Conservation (phyloP, 2,329 filamentous ascomycete species). For the Xylaria hypoxylon region DNA sequence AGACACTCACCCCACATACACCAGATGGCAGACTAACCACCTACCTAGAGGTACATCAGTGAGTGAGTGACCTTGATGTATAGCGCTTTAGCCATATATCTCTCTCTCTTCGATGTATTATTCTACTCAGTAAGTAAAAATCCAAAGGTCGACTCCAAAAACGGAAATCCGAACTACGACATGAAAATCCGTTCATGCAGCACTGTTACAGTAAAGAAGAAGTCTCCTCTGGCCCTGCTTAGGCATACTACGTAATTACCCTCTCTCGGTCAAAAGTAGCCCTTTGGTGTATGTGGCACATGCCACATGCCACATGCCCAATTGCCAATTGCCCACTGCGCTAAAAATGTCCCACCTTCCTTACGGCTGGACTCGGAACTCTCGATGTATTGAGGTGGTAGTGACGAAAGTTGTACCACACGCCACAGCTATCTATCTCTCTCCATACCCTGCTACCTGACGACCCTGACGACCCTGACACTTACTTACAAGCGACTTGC, state of each 20-base stretch:
- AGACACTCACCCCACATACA: conserved; percentile 12
- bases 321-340: conserved; percentile 6
- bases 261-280: background rate
- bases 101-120: background rate
- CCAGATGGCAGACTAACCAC: no score
- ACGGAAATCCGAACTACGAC: conserved; percentile 9
- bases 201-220: background rate
- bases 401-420: conserved; percentile 3
- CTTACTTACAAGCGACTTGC: background rate
- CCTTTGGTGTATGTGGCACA: conserved; percentile 7
- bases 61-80: conserved; percentile 16
- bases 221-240: conserved; percentile 9
- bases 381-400: background rate
- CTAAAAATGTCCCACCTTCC: background rate
- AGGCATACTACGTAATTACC: background rate
- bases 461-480: no score
- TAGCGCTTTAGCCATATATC: background rate
- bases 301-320: conserved; percentile 5
- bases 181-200: conserved; percentile 10
- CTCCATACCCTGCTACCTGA: no score
- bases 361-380: background rate
- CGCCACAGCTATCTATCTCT: conserved; percentile 1
- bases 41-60: no score
- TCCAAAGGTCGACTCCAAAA: conserved; percentile 1
- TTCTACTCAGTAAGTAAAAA: no score